phyloP scores from a whole-genome alignment of 352 stramenopile species.

The Phytophthora foliorum region DNA sequence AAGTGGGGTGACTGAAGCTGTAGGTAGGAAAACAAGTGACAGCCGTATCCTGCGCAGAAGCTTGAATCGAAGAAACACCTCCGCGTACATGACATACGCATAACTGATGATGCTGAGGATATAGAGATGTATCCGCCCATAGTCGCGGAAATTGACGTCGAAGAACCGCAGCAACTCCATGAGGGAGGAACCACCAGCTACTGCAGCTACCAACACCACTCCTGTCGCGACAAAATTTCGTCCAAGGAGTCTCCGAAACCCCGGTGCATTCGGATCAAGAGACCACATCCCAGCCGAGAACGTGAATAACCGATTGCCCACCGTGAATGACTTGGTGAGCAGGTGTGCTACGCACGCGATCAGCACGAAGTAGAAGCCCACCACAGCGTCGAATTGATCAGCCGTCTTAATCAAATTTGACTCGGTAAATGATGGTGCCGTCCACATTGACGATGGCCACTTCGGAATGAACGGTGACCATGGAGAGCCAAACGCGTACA shows the following conservation, averaged over 20 bases:
- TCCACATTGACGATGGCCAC: constrained; percentile 3
- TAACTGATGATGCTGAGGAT: constrained; percentile 13
- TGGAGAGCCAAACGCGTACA: constrained; percentile 42
- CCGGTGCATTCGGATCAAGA: constrained; percentile 2
- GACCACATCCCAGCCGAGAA: constrained; percentile 23
- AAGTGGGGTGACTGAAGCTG: background rate
- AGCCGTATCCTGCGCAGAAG: constrained; percentile 2
- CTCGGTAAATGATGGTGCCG: constrained; percentile 5
- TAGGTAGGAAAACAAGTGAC: constrained; percentile 6
- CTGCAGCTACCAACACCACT: background rate
- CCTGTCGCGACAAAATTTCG: constrained; percentile 1
- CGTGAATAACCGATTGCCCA: constrained; percentile 22
- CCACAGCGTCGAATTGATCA: constrained; percentile 23
- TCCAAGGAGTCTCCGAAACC: constrained; percentile 9
- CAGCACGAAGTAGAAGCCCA: constrained; percentile 40
- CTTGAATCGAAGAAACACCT: constrained; percentile 8
- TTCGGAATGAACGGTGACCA: constrained; percentile 21
- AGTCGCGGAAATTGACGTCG: background rate
- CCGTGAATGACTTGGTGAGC: constrained; percentile 20
- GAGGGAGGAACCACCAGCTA: background rate
- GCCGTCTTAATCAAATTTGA: background rate
- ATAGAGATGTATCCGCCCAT: constrained; percentile 16
- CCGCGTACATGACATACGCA: constrained; percentile 13
- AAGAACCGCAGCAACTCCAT: constrained; percentile 17
- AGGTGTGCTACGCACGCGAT: constrained; percentile 34